These are phyloP conservation scores for Castanea sativa DNA, from an alignment of 306 rosid genomes.

Conservation along the genomic window DNA sequence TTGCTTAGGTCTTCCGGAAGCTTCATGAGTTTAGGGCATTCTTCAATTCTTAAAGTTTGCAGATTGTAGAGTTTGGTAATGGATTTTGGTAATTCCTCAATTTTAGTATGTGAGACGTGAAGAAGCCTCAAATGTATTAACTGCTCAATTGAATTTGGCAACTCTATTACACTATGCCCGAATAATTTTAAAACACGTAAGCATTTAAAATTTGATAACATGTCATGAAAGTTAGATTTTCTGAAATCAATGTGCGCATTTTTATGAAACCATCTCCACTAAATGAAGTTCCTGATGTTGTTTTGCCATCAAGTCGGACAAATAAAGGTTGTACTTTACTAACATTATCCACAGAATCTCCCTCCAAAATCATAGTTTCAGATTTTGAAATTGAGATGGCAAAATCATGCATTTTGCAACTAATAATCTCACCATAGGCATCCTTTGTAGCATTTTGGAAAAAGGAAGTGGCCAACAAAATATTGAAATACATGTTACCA, in stretches of 20 bases:
- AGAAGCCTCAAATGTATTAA: no score
- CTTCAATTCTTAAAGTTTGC: slow-evolving; percentile 10
- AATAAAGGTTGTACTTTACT: neutral
- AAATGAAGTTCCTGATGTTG: neutral
- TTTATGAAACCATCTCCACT: neutral
- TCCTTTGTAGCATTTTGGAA: slow-evolving; percentile 7
- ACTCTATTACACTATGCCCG: neutral
- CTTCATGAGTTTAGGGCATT: no score
- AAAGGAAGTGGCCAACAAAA: slow-evolving; percentile 5
- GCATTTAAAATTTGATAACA: neutral
- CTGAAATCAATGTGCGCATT: neutral
- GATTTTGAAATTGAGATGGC: neutral
- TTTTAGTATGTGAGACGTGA: no score
- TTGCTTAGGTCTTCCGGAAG: no score
- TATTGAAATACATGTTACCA: no score
- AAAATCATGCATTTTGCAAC: slow-evolving; percentile 25
- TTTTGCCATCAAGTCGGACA: accelerated
- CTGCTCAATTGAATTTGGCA: slow-evolving; percentile 1
- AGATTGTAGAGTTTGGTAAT: neutral
- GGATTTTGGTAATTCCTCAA: no score
- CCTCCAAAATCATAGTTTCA: neutral
- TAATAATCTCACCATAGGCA: neutral
- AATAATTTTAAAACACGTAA: slow-evolving; percentile 8
- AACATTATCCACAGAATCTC: neutral
- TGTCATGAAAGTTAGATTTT: neutral